Conservation (phyloP, 2,329 filamentous ascomycete species). For the Fusarium sp. region DNA sequence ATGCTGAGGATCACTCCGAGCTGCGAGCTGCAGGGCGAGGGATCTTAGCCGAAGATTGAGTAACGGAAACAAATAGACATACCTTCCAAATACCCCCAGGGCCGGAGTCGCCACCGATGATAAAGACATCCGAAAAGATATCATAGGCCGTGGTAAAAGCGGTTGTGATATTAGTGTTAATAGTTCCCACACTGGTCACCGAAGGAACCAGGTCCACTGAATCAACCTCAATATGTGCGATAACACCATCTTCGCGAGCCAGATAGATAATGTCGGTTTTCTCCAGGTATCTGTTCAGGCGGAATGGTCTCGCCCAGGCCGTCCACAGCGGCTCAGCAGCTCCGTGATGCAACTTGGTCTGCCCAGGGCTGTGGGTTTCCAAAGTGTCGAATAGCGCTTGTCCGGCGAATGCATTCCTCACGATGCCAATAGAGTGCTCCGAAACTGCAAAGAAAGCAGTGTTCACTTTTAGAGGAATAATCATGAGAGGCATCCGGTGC, state of each 20-base stretch:
- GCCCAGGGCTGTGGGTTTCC: conserved; percentile 51
- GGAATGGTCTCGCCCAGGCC: conserved; percentile 81
- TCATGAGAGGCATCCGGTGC: conserved; percentile 69
- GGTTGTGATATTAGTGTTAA: conserved; percentile 78
- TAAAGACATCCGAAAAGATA: conserved; percentile 76
- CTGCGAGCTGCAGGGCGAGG: conserved; percentile 54
- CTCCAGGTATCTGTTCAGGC: conserved; percentile 68
- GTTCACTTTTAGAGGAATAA: conserved; percentile 77
- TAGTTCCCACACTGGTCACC: conserved; percentile 66
- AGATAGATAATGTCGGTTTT: conserved; percentile 83
- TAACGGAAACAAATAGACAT: conserved; percentile 33
- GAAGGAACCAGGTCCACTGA: conserved; percentile 63
- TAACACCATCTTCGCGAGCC: conserved; percentile 84
- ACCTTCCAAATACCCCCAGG: conserved; percentile 80
- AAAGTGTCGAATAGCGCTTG: conserved; percentile 59
- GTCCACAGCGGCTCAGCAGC: conserved; percentile 72
- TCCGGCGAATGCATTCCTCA: conserved; percentile 62
- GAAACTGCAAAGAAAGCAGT: conserved; percentile 76
- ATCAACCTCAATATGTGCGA: conserved; percentile 76
- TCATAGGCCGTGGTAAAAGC: conserved; percentile 82
- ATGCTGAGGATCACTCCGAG: conserved; percentile 59
- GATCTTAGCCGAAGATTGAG: conserved; percentile 13
- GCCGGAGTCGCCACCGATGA: conserved; percentile 81
- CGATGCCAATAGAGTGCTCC: conserved; percentile 65
- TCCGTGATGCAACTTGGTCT: conserved; percentile 59